A percentile compares a stretch with the other conserved stretches of the same genome.
Evolutionary conservation across 352 stramenopile species (phyloP).

Genomic region (Phytophthora syringae): DNA sequence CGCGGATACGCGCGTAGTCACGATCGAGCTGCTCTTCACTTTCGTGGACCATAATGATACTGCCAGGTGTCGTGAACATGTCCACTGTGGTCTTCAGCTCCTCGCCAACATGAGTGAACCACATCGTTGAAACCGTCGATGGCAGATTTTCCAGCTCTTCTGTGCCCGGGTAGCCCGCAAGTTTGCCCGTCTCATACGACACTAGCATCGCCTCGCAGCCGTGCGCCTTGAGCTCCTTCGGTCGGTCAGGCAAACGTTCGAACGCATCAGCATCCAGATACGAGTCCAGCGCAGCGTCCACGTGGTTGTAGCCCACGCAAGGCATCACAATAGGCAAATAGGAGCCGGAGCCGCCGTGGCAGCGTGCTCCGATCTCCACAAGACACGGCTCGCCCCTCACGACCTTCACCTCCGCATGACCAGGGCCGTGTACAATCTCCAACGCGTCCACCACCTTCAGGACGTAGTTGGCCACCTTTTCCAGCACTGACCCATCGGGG

Average conservation of each 20-base stretch:
- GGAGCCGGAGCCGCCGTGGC: slow-evolving; percentile 94
- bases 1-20: slow-evolving; percentile 88
- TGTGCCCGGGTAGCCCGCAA: slow-evolving; percentile 86
- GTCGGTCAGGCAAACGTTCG: slow-evolving; percentile 48
- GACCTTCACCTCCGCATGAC: slow-evolving; percentile 91
- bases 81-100: slow-evolving; percentile 81
- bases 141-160: slow-evolving; percentile 86
- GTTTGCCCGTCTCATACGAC: slow-evolving; percentile 83
- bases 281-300: slow-evolving; percentile 89
- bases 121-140: slow-evolving; percentile 85
- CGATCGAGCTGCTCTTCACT: slow-evolving; percentile 72
- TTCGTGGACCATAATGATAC: slow-evolving; percentile 84
- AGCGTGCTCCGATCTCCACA: slow-evolving; percentile 95
- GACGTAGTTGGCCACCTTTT: slow-evolving; percentile 66
- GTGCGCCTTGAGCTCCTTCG: slow-evolving; percentile 74
- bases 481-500: slow-evolving; percentile 52
- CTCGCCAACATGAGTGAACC: slow-evolving; percentile 74
- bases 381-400: slow-evolving; percentile 87
- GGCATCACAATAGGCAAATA: slow-evolving; percentile 90
- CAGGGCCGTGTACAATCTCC: slow-evolving; percentile 82
- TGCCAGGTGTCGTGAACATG: slow-evolving; percentile 92
- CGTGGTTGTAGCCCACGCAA: slow-evolving; percentile 94
- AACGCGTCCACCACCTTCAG: slow-evolving; percentile 82
- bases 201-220: slow-evolving; percentile 94
- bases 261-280: slow-evolving; percentile 85